phyloP scores from a whole-genome alignment of 2,329 filamentous ascomycete species.

The Penicillium frequentans region DNA sequence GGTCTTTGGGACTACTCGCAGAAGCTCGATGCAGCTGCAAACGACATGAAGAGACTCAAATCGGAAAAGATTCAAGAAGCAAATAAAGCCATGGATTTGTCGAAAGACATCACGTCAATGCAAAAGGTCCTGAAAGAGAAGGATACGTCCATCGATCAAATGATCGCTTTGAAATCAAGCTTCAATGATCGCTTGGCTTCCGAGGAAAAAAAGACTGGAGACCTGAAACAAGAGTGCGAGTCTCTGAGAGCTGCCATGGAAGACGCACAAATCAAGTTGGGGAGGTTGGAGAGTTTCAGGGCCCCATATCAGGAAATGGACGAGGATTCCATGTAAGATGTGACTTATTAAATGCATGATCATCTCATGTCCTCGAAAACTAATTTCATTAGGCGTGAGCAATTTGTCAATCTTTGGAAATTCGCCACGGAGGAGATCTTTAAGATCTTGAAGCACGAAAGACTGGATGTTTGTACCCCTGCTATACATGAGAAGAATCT shows the following conservation, averaged over 20 bases:
- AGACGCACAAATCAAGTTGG: background rate
- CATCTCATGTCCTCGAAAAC: background rate
- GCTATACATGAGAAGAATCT: background rate
- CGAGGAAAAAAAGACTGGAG: background rate
- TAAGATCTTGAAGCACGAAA: background rate
- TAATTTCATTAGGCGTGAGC: background rate
- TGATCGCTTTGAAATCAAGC: background rate
- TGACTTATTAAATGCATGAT: background rate
- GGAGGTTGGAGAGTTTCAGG: background rate
- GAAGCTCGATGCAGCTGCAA: background rate
- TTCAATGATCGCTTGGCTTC: background rate
- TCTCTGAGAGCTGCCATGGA: background rate
- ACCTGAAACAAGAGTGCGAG: background rate
- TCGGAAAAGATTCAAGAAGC: background rate
- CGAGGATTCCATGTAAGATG: background rate
- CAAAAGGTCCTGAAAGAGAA: background rate
- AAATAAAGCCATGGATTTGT: background rate
- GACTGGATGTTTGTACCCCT: background rate
- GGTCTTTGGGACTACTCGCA: background rate
- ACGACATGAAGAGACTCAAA: background rate
- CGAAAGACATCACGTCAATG: background rate
- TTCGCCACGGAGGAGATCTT: background rate
- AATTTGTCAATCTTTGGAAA: background rate
- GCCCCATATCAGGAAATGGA: background rate
- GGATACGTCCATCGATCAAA: background rate